Percentiles rank a stretch among this genome's conserved stretches.
phyloP scores from a whole-genome alignment of 257 asterid species.

The Jacaranda copaia region DNA sequence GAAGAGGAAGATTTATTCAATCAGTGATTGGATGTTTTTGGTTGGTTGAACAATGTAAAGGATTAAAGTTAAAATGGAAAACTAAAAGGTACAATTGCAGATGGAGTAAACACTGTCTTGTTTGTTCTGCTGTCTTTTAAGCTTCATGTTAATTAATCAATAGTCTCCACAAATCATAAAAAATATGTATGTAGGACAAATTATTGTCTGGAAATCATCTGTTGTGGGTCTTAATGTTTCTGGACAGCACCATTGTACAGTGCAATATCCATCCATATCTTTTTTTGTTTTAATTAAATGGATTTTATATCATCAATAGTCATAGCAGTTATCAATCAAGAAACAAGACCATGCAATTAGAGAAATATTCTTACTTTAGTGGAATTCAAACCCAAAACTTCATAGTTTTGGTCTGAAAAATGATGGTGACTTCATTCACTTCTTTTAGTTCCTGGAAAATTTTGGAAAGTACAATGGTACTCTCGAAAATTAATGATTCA shows the following conservation, averaged over 20 bases:
- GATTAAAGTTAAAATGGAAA: constrained; percentile 21
- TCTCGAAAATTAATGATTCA: constrained; percentile 4
- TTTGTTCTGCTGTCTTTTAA: constrained; percentile 38
- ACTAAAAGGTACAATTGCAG: constrained; percentile 28
- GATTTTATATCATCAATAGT: too few species aligned
- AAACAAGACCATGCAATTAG: too few species aligned
- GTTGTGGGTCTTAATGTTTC: constrained; percentile 33
- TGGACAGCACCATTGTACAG: constrained; percentile 22
- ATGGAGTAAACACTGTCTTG: constrained; percentile 27
- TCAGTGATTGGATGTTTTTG: constrained; percentile 28
- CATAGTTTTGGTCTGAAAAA: neutral
- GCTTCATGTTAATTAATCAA: constrained; percentile 29
- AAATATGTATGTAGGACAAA: constrained; percentile 35
- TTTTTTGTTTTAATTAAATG: too few species aligned
- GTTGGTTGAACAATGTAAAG: constrained; percentile 24
- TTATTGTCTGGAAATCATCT: constrained; percentile 25
- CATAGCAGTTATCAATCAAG: too few species aligned
- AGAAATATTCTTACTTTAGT: too few species aligned
- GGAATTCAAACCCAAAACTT: too few species aligned
- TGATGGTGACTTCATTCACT: neutral
- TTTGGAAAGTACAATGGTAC: neutral
- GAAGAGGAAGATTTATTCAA: constrained; percentile 40
- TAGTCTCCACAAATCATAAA: neutral
- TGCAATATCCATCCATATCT: neutral
- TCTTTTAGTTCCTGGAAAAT: neutral